Percentiles rank a stretch among this genome's conserved stretches.
Conservation (phyloP, 495 filamentous ascomycete species). For the Annulohypoxylon bovei region DNA sequence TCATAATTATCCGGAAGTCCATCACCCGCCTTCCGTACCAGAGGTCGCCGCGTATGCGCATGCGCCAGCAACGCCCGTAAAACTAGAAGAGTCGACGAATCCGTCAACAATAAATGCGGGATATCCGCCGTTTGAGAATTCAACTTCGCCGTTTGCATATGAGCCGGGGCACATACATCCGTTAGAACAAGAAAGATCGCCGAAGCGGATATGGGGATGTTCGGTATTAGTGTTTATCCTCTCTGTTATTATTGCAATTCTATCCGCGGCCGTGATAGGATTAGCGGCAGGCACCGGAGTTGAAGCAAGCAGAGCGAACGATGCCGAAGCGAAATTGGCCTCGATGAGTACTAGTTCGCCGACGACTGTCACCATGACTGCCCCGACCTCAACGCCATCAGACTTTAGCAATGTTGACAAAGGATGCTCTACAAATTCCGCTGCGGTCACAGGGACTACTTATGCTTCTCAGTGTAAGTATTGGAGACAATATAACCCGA, state of each 20-base stretch:
- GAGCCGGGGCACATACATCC: constrained; percentile 20
- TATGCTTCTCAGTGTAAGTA: constrained; percentile 45
- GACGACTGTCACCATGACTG: constrained; percentile 39
- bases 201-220: constrained; percentile 48
- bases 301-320: constrained; percentile 52
- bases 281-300: constrained; percentile 56
- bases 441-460: constrained; percentile 41
- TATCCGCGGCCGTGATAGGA: constrained; percentile 56
- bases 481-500: background rate
- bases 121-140: constrained; percentile 14
- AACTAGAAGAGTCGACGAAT: constrained; percentile 25
- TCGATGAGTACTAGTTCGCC: constrained; percentile 36
- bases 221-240: constrained; percentile 53
- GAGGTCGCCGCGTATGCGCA: constrained; percentile 27
- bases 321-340: constrained; percentile 46
- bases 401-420: constrained; percentile 45
- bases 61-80: constrained; percentile 18
- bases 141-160: constrained; percentile 27
- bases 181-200: constrained; percentile 21
- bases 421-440: constrained; percentile 49
- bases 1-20: constrained; percentile 53
- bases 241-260: constrained; percentile 51
- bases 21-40: constrained; percentile 38
- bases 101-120: constrained; percentile 14
- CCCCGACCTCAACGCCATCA: constrained; percentile 21